Evolutionary conservation across 345 rosid species (phyloP), one percentile per base, ranked within the genome.

Genomic region (Balakata baccata): DNA sequence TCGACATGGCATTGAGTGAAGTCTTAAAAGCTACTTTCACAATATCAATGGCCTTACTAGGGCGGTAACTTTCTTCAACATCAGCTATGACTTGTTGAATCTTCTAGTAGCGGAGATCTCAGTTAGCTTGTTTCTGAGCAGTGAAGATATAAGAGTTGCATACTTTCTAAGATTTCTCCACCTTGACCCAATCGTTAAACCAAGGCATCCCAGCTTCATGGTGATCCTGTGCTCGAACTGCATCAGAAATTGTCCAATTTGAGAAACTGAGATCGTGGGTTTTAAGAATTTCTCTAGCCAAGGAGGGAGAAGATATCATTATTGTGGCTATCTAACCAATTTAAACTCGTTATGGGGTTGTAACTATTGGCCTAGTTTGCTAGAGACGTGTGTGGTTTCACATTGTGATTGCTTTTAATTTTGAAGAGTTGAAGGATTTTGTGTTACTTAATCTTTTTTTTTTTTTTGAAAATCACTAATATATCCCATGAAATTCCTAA

Each of bases 101-200:
- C 41, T 70, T 70, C 20, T 54, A 37, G 50, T 29, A 0, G 18
- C 73, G 50, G 11, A 69, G 54, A 39, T 47, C 3, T 9, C 34
- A 38, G 39, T 16, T 49, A 7, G 37, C n/a, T 11, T 67, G 64
- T 54, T 58, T 39, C 11, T 57, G 73, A 20, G 3, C 5, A 0
- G 64, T 20, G 41, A 70, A 70, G 12, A 70, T 70, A 18, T 54
- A 41, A 53, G 73, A 38, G 17, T 58, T 70, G 64, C 52, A 56
- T 18, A 43, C 17, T 45, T 56, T 70, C 73, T 56, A 1, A 39
- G 64, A 1, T 57, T 70, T 45, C 64, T 70, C 73, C 64, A 57
- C 18, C 4, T 3, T 41, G 45, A 7, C 7, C 45, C 45, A 41
- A 41, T 41, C 3, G 45, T 3, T 7, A 41, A 41, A n/a, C 45